Evolutionary conservation across 116 monocot species (phyloP).

Genomic region (Iris pallida): DNA sequence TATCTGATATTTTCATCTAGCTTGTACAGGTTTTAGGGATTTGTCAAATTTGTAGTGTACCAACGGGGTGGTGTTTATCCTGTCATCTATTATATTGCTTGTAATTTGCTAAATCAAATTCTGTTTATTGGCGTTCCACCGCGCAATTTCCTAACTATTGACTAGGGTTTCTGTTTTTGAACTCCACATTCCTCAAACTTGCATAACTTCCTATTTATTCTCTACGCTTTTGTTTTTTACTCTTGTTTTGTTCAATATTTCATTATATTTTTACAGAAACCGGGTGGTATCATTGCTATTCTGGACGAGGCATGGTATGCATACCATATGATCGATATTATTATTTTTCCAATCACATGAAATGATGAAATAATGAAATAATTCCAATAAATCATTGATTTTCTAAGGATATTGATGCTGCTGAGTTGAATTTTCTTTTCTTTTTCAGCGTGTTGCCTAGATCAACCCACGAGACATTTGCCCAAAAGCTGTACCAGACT

Average conservation of each 20-base stretch:
- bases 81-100: neutral
- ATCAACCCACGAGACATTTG: slow-evolving; percentile 94
- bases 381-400: neutral
- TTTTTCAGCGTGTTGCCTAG: slow-evolving; percentile 79
- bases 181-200: too few relatives aligned
- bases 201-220: too few relatives aligned
- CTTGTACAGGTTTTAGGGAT: too few relatives aligned
- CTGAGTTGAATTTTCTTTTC: slow-evolving; percentile 12
- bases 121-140: too few relatives aligned
- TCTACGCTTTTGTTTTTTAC: too few relatives aligned
- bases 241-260: slow-evolving; percentile 4
- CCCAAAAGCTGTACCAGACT: slow-evolving; percentile 77
- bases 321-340: neutral
- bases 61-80: too few relatives aligned
- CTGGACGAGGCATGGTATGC: slow-evolving; percentile 95
- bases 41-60: too few relatives aligned
- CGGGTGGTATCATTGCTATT: slow-evolving; percentile 93
- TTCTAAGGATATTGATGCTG: neutral
- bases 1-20: too few relatives aligned
- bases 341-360: neutral
- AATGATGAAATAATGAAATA: too few relatives aligned
- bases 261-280: slow-evolving; percentile 64
- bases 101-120: neutral
- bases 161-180: too few relatives aligned
- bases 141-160: too few relatives aligned